These are phyloP conservation scores for Haplosporangium gracile DNA, from an alignment of 192 early-diverging fungal genomes.

Conservation along the genomic window DNA sequence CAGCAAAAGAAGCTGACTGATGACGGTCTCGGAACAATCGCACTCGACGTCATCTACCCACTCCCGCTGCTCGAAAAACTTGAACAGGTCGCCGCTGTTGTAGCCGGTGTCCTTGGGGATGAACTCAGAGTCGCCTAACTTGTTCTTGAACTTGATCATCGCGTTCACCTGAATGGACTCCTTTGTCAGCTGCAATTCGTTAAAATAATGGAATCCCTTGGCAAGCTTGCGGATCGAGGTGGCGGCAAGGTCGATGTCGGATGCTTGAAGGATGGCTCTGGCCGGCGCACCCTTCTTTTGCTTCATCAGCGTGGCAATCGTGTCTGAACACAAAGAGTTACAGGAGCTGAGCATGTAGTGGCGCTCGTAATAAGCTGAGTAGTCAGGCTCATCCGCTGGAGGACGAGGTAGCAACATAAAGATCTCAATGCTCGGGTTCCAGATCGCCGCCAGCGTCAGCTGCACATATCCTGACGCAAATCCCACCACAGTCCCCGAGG, in stretches of 20 bases:
- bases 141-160: constrained; percentile 11
- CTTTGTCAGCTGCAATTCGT: constrained; percentile 14
- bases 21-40: neutral
- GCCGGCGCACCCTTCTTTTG: neutral
- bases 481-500: neutral
- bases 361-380: neutral
- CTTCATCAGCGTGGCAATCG: constrained; percentile 1
- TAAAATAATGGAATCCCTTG: constrained; percentile 23
- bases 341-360: constrained; percentile 8
- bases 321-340: neutral
- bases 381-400: constrained; percentile 2
- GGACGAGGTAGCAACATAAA: neutral
- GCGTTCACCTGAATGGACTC: constrained; percentile 11
- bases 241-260: constrained; percentile 19
- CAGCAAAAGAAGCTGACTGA: neutral
- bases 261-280: constrained; percentile 2
- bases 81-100: neutral
- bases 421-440: neutral
- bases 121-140: neutral
- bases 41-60: constrained; percentile 17
- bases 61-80: constrained; percentile 17
- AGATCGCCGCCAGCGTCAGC: constrained; percentile 3
- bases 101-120: constrained; percentile 20
- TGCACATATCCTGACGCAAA: constrained; percentile 1
- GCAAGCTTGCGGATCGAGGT: constrained; percentile 6